Percentiles rank a stretch among this genome's conserved stretches.
phyloP scores from a whole-genome alignment of 1,284 basidiomycete species.

The Leucoagaricus sp. region DNA sequence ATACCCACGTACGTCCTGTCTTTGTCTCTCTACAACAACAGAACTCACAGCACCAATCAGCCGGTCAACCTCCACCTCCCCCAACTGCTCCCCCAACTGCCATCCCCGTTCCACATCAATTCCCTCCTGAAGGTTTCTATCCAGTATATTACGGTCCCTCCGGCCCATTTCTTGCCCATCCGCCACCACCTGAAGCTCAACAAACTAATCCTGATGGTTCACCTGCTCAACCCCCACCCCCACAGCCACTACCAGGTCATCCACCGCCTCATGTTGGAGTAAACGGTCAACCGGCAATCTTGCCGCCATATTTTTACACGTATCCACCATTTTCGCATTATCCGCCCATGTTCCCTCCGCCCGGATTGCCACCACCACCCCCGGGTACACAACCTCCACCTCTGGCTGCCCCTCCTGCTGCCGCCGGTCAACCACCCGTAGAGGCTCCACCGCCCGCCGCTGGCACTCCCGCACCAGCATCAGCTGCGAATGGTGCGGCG shows the following conservation, averaged over 20 bases:
- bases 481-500: neutral
- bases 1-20: conserved; percentile 22
- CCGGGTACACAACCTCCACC: conserved; percentile 12
- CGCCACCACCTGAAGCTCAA: conserved; percentile 38
- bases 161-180: conserved; percentile 36
- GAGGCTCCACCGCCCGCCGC: neutral
- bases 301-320: conserved; percentile 45
- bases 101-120: conserved; percentile 35
- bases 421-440: neutral
- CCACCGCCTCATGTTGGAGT: conserved; percentile 36
- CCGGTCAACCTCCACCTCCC: conserved; percentile 29
- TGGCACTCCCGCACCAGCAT: neutral
- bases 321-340: conserved; percentile 38
- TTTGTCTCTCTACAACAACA: neutral
- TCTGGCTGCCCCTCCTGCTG: conserved; percentile 14
- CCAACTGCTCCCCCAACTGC: conserved; percentile 30
- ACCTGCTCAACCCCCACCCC: conserved; percentile 27
- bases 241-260: conserved; percentile 35
- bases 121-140: conserved; percentile 55
- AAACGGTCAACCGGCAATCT: conserved; percentile 43
- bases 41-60: conserved; percentile 25
- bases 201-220: conserved; percentile 36
- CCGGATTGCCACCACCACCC: conserved; percentile 18
- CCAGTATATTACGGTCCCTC: conserved; percentile 55
- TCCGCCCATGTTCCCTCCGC: conserved; percentile 33